phyloP scores from a whole-genome alignment of 805 yeast species.

The Pichia paraexigua region DNA sequence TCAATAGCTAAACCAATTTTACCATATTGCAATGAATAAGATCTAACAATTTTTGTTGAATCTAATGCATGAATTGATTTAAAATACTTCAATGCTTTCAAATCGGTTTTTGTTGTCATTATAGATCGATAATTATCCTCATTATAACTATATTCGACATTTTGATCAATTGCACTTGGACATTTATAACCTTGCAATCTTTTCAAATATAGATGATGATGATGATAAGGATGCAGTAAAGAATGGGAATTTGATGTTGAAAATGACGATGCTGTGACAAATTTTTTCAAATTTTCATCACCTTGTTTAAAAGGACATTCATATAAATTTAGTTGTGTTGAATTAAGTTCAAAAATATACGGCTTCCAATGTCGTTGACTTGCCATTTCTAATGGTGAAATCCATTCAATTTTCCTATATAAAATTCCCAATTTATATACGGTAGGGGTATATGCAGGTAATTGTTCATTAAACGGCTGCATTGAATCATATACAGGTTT shows the following conservation, averaged over 20 bases:
- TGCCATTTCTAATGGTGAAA: constrained; percentile 68
- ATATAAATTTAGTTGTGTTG: constrained; percentile 77
- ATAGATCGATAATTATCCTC: constrained; percentile 19
- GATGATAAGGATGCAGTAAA: constrained; percentile 12
- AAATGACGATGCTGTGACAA: constrained; percentile 10
- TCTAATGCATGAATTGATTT: constrained; percentile 23
- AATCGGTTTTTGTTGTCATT: constrained; percentile 24
- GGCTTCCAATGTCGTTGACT: constrained; percentile 63
- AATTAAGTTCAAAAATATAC: constrained; percentile 66
- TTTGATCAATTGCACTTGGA: constrained; percentile 3
- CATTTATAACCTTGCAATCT: background rate
- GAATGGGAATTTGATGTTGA: constrained; percentile 9
- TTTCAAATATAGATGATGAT: constrained; percentile 8
- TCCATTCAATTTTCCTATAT: constrained; percentile 64
- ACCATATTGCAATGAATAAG: constrained; percentile 79
- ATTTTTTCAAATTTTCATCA: constrained; percentile 7
- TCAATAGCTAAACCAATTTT: constrained; percentile 81
- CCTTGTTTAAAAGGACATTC: constrained; percentile 14
- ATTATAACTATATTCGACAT: constrained; percentile 4
- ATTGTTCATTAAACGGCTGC: constrained; percentile 30
- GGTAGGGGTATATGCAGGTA: constrained; percentile 65
- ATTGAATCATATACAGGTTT: constrained; percentile 27
- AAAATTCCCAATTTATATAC: constrained; percentile 51
- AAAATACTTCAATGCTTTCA: constrained; percentile 18
- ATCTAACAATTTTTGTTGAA: constrained; percentile 37